Base-by-base conservation (phyloP, 352 stramenopile species). In the Phytophthora kernoviae region DNA sequence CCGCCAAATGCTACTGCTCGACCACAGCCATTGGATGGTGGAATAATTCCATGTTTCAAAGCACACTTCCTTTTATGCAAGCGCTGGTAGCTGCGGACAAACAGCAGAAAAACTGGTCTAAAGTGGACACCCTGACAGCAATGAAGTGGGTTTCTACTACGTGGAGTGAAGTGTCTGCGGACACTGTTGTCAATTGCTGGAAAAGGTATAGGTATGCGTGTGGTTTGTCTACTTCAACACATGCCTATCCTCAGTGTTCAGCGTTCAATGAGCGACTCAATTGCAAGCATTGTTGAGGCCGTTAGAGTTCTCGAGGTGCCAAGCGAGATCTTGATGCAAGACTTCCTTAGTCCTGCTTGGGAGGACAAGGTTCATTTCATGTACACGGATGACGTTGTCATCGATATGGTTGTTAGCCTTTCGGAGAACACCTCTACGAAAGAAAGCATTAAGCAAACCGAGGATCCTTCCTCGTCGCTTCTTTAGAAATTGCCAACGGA, bases 21-120 rank as follows among this genome's bases (percentile, higher is more conserved):
- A 4, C 15, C 32, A 15, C 43, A 50, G 22, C 43, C 43, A 5
- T 14, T 50, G 43, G 43, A 50, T 39, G 26, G 2, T 21, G 43
- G 43, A 2, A 22, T 50, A 39, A 50, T 50, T 48, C 5, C 20
- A 11, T 34, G 42, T 33, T 48, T 48, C 33, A 48, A 48, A 17
- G 42, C 42, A 8, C 42, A 48, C 42, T 48, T 18, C 42, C 30
- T 14, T 12, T 48, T 3, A 17, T 17, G 6, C 18, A 48, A 14
- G 42, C 42, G 3, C 20, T 48, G 11, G 42, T 12, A n/a, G 20
- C 21, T 6, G 42, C 42, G 15, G 18, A 48, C 20, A 9, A 17
- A 34, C 20, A 15, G 6, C 5, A 48, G 17, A 5, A 17, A 6
- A 22, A 33, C 17, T 48, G 42, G 42, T 48, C 18, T 17, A 48